A percentile compares a stretch with the other conserved stretches of the same genome.
These are phyloP conservation scores for Pichia sp. DNA, from an alignment of 1,139 yeast genomes.

Conservation along the genomic window DNA sequence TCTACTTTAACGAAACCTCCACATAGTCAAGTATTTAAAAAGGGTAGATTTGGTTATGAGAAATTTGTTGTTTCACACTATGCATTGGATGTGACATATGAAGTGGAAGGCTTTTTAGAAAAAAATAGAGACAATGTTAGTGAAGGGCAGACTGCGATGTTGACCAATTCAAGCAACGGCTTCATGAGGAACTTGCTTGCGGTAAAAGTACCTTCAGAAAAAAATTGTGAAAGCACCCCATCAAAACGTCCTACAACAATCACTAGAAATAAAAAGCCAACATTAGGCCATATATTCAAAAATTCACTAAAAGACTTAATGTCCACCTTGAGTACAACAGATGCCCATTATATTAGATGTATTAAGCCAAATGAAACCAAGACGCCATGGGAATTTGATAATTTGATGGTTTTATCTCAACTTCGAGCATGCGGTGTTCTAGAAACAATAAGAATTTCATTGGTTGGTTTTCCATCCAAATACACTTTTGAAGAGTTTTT, in stretches of 20 bases:
- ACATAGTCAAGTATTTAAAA: conserved; percentile 71
- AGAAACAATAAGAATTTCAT: conserved; percentile 91
- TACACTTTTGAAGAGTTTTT: conserved; percentile 95
- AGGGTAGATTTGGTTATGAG: conserved; percentile 90
- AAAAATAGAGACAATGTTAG: conserved; percentile 97
- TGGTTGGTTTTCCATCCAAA: conserved; percentile 96
- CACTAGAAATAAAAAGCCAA: conserved; percentile 70
- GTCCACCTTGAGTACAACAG: conserved; percentile 86
- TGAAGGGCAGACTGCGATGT: conserved; percentile 84
- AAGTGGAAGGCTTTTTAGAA: conserved; percentile 90
- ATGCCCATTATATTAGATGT: conserved; percentile 95
- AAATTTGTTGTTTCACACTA: conserved; percentile 89
- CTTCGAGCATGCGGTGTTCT: conserved; percentile 97
- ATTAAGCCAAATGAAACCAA: conserved; percentile 93
- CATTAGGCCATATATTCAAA: conserved; percentile 90
- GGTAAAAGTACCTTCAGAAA: conserved; percentile 37
- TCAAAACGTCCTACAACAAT: conserved; percentile 1
- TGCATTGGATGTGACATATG: conserved; percentile 90
- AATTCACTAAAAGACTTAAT: conserved; percentile 85
- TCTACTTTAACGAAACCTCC: conserved; percentile 77
- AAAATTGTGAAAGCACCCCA: not conserved
- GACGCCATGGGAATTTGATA: conserved; percentile 92
- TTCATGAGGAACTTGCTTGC: conserved; percentile 58
- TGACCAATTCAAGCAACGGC: conserved; percentile 58
- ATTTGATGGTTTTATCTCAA: conserved; percentile 90